Base-by-base conservation (phyloP, 805 yeast genomes). In the Cyberlindnera euphorbiae region DNA sequence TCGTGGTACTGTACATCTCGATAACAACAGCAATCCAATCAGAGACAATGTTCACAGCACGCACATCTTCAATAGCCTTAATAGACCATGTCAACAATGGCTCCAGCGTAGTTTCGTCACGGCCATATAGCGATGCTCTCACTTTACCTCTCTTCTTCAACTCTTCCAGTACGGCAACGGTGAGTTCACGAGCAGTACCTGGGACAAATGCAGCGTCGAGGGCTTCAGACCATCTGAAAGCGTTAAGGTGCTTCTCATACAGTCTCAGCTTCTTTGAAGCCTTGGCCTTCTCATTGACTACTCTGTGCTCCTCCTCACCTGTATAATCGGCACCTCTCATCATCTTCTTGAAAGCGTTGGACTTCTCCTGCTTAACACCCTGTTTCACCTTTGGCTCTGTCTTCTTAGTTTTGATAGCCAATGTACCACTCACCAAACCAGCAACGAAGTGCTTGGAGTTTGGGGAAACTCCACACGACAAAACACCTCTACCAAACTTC, bases 401-500 rank as follows among this genome's bases (percentile, higher is more conserved):
- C 39, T 42, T 84, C 53, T 94, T 75, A 1, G 97, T 90, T 56
- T 97, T 75, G 35, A 93, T 82, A 8, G 96, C 80, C 32, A 93
- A 64, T 39, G 93, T 67, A 5, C 98, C 98, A 1, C 95, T 80
- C 7, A 89, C 80, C 47, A 93, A 71, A 33, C 98, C 98, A 12
- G 93, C 85, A 25, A 86, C 96, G 46, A 93, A 72, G 65, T 93
- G 97, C 63, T 84, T 82, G 49, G 77, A 51, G 46, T 79, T 75
- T 18, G 97, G 97, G 8, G 96, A 86, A 9, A 86, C 82, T 11
- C 89, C 97, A 56, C 95, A 79, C 50, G 86, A 71, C 49, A 93
- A 67, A 0, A 93, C 96, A 26, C 95, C 95, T 17, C 90, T 87
- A 24, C 96, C 96, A 55, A 84, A 90, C 62, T 89, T 90, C 97